Conservation (phyloP, 2,329 filamentous ascomycete species). For the Talaromyces sp. region DNA sequence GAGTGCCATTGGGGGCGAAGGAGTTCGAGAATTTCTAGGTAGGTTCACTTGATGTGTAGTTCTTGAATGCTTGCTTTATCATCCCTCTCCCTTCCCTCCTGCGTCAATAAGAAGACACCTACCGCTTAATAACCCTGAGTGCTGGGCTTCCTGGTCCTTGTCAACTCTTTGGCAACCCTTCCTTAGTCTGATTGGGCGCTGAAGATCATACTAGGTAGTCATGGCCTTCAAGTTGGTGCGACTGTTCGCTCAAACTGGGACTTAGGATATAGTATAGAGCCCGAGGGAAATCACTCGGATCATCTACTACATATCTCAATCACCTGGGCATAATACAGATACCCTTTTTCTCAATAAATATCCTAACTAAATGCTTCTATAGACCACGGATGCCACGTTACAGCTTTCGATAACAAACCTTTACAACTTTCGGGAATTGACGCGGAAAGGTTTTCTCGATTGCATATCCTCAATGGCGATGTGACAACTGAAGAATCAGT, state of each 20-base stretch:
- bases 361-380: background rate
- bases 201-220: too few species aligned
- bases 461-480: conserved; percentile 51
- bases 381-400: conserved; percentile 59
- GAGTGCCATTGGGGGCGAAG: conserved; percentile 55
- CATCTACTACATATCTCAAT: too few species aligned
- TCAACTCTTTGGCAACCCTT: too few species aligned
- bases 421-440: conserved; percentile 34
- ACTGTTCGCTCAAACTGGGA: too few species aligned
- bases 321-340: too few species aligned
- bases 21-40: conserved; percentile 58
- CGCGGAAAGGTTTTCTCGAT: conserved; percentile 33
- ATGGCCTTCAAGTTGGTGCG: too few species aligned
- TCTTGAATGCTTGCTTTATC: background rate
- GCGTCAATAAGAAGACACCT: background rate
- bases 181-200: too few species aligned
- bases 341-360: background rate
- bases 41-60: conserved; percentile 20
- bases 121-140: background rate
- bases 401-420: conserved; percentile 53
- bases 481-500: conserved; percentile 53
- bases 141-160: too few species aligned
- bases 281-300: too few species aligned
- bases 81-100: background rate
- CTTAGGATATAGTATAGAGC: background rate